phyloP scores from a whole-genome alignment of 257 asterid species.

The Apocynum venetum region DNA sequence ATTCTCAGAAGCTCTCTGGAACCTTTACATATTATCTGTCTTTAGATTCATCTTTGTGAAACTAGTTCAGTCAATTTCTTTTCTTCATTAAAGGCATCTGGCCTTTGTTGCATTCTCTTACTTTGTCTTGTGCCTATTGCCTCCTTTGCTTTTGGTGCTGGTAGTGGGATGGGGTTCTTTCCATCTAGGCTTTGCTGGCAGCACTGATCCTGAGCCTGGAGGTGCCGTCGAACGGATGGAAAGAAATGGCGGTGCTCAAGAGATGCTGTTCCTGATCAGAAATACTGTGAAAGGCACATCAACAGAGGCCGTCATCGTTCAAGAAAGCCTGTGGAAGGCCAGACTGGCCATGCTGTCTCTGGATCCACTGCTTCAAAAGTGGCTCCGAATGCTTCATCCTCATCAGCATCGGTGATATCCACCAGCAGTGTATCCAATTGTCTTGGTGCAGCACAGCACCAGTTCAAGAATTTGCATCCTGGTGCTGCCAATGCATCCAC shows the following conservation, averaged over 20 bases:
- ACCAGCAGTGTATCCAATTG: slow-evolving; percentile 42
- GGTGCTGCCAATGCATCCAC: slow-evolving; percentile 32
- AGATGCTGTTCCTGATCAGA: slow-evolving; percentile 95
- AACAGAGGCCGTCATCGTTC: slow-evolving; percentile 99
- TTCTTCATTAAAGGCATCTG: neutral
- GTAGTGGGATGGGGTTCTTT: slow-evolving; percentile 88
- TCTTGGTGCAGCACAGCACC: slow-evolving; percentile 47
- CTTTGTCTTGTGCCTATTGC: neutral
- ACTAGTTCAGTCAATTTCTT: neutral
- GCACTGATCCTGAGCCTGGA: slow-evolving; percentile 92
- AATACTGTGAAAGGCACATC: slow-evolving; percentile 96
- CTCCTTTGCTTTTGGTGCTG: neutral
- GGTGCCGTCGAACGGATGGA: slow-evolving; percentile 98
- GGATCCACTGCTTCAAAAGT: slow-evolving; percentile 60
- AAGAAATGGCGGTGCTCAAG: slow-evolving; percentile 99
- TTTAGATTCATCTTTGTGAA: neutral
- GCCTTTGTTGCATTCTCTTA: neutral
- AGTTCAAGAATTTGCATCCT: slow-evolving; percentile 36
- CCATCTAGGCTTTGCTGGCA: slow-evolving; percentile 73
- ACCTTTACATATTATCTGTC: neutral
- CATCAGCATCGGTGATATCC: slow-evolving; percentile 50
- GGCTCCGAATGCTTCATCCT: slow-evolving; percentile 45
- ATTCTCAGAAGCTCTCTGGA: neutral
- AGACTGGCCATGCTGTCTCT: slow-evolving; percentile 69
- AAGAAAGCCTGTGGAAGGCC: slow-evolving; percentile 99